Percentiles rank a stretch among this genome's conserved stretches.
Evolutionary conservation across 257 asterid genomes (phyloP).

Genomic region (Solanum pimpinellifolium): DNA sequence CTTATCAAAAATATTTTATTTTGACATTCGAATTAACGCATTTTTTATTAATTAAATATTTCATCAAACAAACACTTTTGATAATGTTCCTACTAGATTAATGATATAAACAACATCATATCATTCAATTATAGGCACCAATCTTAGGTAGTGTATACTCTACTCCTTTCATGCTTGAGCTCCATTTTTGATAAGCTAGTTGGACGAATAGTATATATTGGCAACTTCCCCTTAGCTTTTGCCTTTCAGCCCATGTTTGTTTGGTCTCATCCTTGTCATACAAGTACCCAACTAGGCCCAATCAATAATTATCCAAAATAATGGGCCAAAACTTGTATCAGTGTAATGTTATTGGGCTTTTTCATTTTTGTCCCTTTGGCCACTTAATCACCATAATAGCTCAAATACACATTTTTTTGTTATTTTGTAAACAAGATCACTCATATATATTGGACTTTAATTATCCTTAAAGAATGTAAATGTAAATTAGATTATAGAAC

Average conservation of each 20-base stretch:
- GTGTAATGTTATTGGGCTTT: neutral
- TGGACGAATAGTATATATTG: neutral
- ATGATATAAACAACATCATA: too few relatives aligned
- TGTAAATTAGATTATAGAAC: neutral
- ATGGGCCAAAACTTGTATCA: neutral
- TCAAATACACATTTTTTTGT: neutral
- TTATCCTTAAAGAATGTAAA: neutral
- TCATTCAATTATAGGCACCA: neutral
- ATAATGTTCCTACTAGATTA: too few relatives aligned
- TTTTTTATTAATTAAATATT: too few relatives aligned
- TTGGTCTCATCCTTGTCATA: neutral
- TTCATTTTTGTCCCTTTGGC: neutral
- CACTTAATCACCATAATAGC: neutral
- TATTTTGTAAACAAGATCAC: neutral
- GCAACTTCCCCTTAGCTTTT: neutral
- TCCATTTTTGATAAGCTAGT: too few relatives aligned
- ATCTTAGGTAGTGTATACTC: neutral
- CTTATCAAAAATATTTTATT: too few relatives aligned
- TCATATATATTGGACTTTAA: neutral
- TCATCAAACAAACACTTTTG: too few relatives aligned
- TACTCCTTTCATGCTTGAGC: neutral
- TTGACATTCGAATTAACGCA: too few relatives aligned
- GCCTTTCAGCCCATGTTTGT: neutral
- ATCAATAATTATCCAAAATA: neutral
- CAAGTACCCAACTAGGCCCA: neutral